Base-by-base conservation (phyloP, 2,329 filamentous ascomycete species). In the Fusarium udum region DNA sequence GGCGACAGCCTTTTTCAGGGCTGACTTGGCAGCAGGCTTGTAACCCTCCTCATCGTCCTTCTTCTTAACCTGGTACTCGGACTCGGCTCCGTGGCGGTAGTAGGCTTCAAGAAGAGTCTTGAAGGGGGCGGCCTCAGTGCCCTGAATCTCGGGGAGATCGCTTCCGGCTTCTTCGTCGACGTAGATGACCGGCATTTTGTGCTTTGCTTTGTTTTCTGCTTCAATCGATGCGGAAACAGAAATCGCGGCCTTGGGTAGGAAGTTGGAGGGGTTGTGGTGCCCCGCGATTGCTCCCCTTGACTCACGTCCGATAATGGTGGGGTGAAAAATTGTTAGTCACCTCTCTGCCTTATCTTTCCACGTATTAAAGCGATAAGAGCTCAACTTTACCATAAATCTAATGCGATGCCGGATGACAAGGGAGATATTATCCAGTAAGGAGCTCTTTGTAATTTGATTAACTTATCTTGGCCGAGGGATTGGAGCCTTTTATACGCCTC, bases 61-160 rank as follows among this genome's bases (percentile, higher is more conserved):
- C 61, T 78, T 76, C 49, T 89, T 87, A 69, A 90, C 86, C 67
- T 91, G 79, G 59, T 80, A 80, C 60, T 80, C 77, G 55, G 71
- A 67, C 60, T 80, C 77, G 55, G 78, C 75, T 60, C 75, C 77
- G 61, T 75, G 78, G 56, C 79, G 78, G 79, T 94, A 87, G 83
- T 94, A 93, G 69, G 94, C 95, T 80, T 91, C 91, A 74, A 92
- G 87, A 51, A 97, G 88, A 32, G 92, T 90, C 86, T 97, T 95
- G 89, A 91, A 97, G 58, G 95, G 94, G 73, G 91, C 88, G 67
- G 87, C 84, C 81, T 95, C 89, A 72, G 91, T 89, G 78, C 94
- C 94, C 75, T 88, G 85, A 73, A 90, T 89, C 69, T 88, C 82
- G 77, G 89, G 83, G 78, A 93, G 91, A 84, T 96, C 95, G 76